Base-by-base conservation (phyloP, 2,329 filamentous ascomycete species). In the Nannizziopsis barbatae region DNA sequence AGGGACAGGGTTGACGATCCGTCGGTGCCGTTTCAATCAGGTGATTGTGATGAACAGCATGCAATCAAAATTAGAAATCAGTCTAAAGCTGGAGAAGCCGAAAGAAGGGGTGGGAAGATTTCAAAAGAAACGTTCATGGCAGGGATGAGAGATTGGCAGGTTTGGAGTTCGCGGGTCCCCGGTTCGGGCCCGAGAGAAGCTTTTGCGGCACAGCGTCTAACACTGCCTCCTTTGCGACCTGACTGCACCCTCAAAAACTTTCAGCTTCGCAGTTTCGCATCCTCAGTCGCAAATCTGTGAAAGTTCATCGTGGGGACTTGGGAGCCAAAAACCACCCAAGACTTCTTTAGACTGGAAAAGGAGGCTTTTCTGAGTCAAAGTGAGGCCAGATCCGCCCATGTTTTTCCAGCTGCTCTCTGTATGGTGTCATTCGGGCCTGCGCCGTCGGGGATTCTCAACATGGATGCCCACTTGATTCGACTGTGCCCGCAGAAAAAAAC, bases 201-300 rank as follows among this genome's bases (percentile, higher is more conserved):
- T 33, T 9, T 40, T 46, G 44, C 44, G 44, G 44, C 44, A 46
- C 44, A 46, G 44, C 39, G 22, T 27, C 22, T 27, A 27, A 15
- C 36, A 40, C 14, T 40, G 44, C 44, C 44, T 45, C 22, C 44
- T 46, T 38, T n/a, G 27, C 36, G 22, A 11, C 9, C 36, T 40
- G 44, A 46, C 33, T 40, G 44, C 44, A 40, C 44, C 12, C 18
- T 32, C 44, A n/a, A 31, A n/a, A 7, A 27, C 22, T 3, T 7
- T 27, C 22, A 27, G 22, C 22, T 27, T 37, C 36, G 33, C 36
- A 17, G 9, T n/a, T 20, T 14, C 5, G 12, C 36, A 18, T 20
- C 33, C 12, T 37, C 43, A 46, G 33, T 46, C 22, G 22, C 20
- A 27, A 27, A 46, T 45, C 44, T 8, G 35, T 7, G 33, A 27